Base-by-base conservation (phyloP, 306 rosid species). In the Medicago arabica region DNA sequence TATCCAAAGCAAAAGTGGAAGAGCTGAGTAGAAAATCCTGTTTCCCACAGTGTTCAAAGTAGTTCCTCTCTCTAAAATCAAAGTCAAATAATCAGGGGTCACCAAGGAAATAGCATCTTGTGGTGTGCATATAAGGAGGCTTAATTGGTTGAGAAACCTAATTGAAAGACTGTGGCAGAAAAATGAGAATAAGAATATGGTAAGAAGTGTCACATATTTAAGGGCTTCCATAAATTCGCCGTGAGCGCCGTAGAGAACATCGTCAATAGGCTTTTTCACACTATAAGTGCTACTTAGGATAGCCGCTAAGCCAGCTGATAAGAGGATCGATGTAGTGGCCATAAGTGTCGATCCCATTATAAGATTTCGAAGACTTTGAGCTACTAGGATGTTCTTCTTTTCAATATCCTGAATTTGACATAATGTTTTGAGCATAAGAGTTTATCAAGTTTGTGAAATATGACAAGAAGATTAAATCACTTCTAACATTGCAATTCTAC, bases 301-400 rank as follows among this genome's bases (percentile, higher is more conserved):
- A 7, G 97, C 98, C 0, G 92, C 97, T 5, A 94, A 85, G 1
- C 98, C 98, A 0, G 83, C 82, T 46, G 91, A 85, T n/a, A 94
- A 87, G 0, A 94, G 92, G 57, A 94, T 83, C 3, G 98, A 87
- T 0, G 97, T 91, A 3, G 98, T 94, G 58, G 96, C 98, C 97
- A 94, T 94, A 1, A 94, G 85, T 31, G 97, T 91, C 64, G 93
- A 91, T 41, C 97, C 97, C 98, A 94, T 91, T 8, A 94, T 85
- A 7, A 88, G 74, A 57, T 94, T 94, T 12, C 98, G 82, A 2
- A 94, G 88, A 3, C 94, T 74, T 86, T 94, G 98, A 3, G 88
- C 95, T 4, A 91, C 97, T 49, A 94, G 34, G 15, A 94, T 94
- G 81, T 89, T 91, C 80, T 91, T 94, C 91, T 94, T 94, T 15